A percentile compares a stretch with the other conserved stretches of the same genome.
phyloP scores from a whole-genome alignment of 1,284 basidiomycete species.

The Trichosporon coremiiforme region DNA sequence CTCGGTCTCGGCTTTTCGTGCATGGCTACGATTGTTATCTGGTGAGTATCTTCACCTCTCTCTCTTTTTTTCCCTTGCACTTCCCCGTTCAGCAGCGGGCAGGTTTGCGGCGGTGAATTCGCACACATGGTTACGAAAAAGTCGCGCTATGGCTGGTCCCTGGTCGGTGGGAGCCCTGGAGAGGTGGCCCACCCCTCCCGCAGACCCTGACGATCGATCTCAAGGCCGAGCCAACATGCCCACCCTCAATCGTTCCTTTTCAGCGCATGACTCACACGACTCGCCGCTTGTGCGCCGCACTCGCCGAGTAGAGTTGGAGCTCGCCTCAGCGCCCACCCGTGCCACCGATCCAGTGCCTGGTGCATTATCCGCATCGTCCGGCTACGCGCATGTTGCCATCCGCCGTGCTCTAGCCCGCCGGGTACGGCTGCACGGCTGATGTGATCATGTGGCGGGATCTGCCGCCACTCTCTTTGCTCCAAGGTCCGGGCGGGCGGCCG shows the following conservation, averaged over 20 bases:
- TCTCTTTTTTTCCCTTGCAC: not conserved
- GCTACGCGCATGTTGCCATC: not conserved
- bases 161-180: not conserved
- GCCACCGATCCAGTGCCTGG: not conserved
- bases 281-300: not conserved
- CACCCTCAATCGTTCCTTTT: not conserved
- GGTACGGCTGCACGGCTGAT: not conserved
- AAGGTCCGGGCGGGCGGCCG: not conserved
- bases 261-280: not conserved
- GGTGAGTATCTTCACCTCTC: constrained; percentile 20
- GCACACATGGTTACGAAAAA: not conserved
- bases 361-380: not conserved
- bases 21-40: constrained; percentile 32
- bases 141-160: not conserved
- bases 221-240: not conserved
- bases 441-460: not conserved
- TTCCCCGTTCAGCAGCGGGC: not conserved
- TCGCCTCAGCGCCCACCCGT: not conserved
- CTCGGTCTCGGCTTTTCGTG: constrained; percentile 43
- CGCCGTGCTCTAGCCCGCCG: not conserved
- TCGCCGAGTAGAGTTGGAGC: not conserved
- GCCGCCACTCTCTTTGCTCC: not conserved
- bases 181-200: not conserved
- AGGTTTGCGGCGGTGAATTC: not conserved
- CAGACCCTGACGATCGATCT: constrained; percentile 3